Base-by-base conservation (phyloP, 371 early-diverging fungal species). In the Apophysomyces sp. region DNA sequence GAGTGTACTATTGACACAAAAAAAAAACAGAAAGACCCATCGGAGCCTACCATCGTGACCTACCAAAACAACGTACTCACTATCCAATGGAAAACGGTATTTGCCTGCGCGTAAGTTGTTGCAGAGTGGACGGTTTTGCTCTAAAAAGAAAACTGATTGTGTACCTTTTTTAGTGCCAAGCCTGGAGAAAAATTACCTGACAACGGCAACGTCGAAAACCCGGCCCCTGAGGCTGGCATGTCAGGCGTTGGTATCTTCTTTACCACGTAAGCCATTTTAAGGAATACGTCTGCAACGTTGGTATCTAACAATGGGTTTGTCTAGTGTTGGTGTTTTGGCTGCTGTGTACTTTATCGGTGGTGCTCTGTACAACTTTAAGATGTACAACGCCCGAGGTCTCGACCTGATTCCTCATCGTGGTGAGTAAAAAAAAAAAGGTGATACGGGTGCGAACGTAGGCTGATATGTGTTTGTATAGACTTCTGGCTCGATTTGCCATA, bases 371-470 rank as follows among this genome's bases (percentile, higher is more conserved):
- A 87, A 85, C 61, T 79, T 69, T 32, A 80, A 79, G 52, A 73
- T 83, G 52, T 79, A 87, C 54, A 81, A 85, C 64, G 87, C 86
- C 13, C 68, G 81, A 52, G 87, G 87, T 18, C 57, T 81, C 27
- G 81, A 83, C 65, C 76, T 84, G 58, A 83, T 87, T 54, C 86
- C 86, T 69, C 77, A 80, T 73, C 68, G 84, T 71, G 86, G 86
- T 83, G 74, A 70, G 56, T 3, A 1, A 15, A 11, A 16, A 2
- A 13, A 7, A 49, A n/a, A 28, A 12, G 16, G 37, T 59, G 27
- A 29, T 12, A 16, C 15, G 13, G 15, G 4, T 15, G 28, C 34
- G 16, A 11, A 24, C 26, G 6, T 4, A 15, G 3, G 21, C 11
- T 44, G 21, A 34, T 13, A 18, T 28, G 29, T 31, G 31, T 54